phyloP scores from a whole-genome alignment of 2,329 filamentous ascomycete genomes.

The Hymenoscyphus linearis region DNA sequence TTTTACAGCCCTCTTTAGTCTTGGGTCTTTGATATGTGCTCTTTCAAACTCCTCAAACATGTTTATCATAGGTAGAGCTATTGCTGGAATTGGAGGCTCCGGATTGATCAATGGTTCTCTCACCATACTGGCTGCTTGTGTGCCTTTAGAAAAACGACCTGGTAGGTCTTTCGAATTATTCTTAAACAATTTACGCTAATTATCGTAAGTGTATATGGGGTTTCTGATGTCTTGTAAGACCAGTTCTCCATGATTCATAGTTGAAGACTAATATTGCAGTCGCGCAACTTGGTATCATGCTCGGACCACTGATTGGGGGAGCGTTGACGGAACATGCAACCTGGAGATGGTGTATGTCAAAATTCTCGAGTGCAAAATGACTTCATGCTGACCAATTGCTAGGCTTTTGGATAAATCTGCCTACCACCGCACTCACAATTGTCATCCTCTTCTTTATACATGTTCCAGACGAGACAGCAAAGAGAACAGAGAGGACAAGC shows the following conservation, averaged over 20 bases:
- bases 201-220: conserved; percentile 15
- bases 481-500: conserved; percentile 1
- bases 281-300: conserved; percentile 20
- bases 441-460: conserved; percentile 35
- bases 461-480: conserved; percentile 23
- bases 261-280: conserved; percentile 7
- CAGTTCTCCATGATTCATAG: not conserved
- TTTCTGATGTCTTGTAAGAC: conserved; percentile 21
- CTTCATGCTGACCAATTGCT: not conserved
- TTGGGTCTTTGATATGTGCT: conserved; percentile 52
- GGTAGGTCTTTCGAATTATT: not conserved
- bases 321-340: conserved; percentile 34
- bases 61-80: conserved; percentile 50
- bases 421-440: conserved; percentile 34
- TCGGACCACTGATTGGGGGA: conserved; percentile 33
- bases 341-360: conserved; percentile 27
- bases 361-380: no score
- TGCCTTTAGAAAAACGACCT: conserved; percentile 19
- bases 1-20: conserved; percentile 47
- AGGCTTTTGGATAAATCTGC: conserved; percentile 40
- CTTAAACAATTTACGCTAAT: not conserved
- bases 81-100: conserved; percentile 48
- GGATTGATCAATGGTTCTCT: conserved; percentile 48
- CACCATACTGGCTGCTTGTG: conserved; percentile 42
- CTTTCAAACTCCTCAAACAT: conserved; percentile 42